Percentiles rank a stretch among this genome's conserved stretches.
phyloP scores from a whole-genome alignment of 2,329 filamentous ascomycete genomes.

The Stagonosporopsis cucurbitacearum region DNA sequence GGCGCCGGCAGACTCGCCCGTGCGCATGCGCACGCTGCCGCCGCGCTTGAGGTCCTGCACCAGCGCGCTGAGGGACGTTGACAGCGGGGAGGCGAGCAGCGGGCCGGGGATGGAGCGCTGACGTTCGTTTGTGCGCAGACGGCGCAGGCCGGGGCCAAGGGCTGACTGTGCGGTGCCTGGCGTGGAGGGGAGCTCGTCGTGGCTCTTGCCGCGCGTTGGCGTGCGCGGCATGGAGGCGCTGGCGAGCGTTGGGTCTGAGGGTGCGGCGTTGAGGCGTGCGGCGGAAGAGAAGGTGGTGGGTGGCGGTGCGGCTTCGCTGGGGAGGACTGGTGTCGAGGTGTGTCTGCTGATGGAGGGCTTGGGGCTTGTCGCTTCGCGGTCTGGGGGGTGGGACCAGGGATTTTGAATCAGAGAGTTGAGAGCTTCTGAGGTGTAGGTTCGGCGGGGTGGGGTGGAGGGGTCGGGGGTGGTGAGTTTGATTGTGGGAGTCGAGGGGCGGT shows the following conservation, averaged over 20 bases:
- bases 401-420: constrained; percentile 36
- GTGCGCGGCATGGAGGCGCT: constrained; percentile 17
- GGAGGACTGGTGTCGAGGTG: constrained; percentile 41
- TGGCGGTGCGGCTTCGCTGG: constrained; percentile 34
- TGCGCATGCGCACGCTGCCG: constrained; percentile 39
- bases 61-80: constrained; percentile 65
- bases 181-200: constrained; percentile 24
- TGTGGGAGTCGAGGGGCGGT: constrained; percentile 34
- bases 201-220: constrained; percentile 13
- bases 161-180: constrained; percentile 28
- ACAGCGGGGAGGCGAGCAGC: constrained; percentile 66
- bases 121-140: constrained; percentile 44
- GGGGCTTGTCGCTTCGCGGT: constrained; percentile 10
- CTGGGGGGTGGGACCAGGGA: constrained; percentile 35
- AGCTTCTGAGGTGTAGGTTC: constrained; percentile 10
- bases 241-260: constrained; percentile 8
- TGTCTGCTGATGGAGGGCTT: constrained; percentile 26
- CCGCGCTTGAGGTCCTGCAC: constrained; percentile 70
- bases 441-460: constrained; percentile 17
- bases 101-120: constrained; percentile 52
- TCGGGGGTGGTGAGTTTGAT: constrained; percentile 30
- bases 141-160: constrained; percentile 27
- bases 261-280: constrained; percentile 28
- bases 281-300: constrained; percentile 19
- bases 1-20: background rate